phyloP scores from a whole-genome alignment of 768 basidiomycete species.

The Obba rivulosa region DNA sequence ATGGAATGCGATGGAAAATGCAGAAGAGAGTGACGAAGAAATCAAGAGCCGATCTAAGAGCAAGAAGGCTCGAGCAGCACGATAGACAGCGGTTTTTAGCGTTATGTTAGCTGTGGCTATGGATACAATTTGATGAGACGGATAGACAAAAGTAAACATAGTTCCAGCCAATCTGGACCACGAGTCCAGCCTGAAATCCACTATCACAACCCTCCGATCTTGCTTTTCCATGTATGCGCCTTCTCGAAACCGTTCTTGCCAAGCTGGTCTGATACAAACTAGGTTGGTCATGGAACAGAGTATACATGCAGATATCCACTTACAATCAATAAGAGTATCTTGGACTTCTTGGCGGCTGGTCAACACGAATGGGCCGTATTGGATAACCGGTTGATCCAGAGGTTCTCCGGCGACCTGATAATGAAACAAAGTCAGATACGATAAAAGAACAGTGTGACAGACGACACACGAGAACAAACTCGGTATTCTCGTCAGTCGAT shows the following conservation, averaged over 20 bases:
- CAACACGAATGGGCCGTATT: conserved; percentile 88
- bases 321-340: conserved; percentile 78
- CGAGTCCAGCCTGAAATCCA: not conserved
- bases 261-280: conserved; percentile 47
- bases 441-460: not conserved
- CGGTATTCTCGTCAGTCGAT: conserved; percentile 55
- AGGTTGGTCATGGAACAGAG: conserved; percentile 4
- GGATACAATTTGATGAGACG: too few relatives aligned
- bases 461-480: conserved; percentile 62
- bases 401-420: conserved; percentile 78
- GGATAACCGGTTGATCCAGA: conserved; percentile 81
- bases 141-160: too few relatives aligned
- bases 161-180: too few relatives aligned
- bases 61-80: not conserved
- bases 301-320: conserved; percentile 16
- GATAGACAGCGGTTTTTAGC: not conserved
- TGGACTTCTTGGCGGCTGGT: conserved; percentile 76
- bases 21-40: conserved; percentile 45
- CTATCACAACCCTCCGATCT: conserved; percentile 46
- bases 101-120: not conserved
- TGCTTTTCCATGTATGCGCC: conserved; percentile 81
- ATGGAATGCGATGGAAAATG: conserved; percentile 59
- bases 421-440: not conserved
- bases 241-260: conserved; percentile 89
- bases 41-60: conserved; percentile 45